These are phyloP conservation scores for Jamesozyma hellenica DNA, from an alignment of 805 yeast genomes.

Conservation along the genomic window DNA sequence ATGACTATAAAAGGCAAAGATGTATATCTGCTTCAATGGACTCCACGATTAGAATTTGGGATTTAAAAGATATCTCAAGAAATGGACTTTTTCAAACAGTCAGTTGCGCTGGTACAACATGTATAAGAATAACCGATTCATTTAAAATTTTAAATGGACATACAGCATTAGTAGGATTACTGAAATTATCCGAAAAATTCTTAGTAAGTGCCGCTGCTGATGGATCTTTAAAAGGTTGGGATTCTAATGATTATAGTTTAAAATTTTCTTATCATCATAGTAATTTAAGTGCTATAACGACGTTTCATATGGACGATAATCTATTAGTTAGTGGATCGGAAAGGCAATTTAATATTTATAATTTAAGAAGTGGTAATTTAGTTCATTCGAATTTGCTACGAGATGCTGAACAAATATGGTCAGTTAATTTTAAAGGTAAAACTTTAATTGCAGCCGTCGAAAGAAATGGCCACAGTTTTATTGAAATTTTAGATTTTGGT, in stretches of 20 bases:
- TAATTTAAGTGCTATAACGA: slow-evolving; percentile 86
- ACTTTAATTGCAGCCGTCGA: slow-evolving; percentile 90
- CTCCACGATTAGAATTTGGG: slow-evolving; percentile 82
- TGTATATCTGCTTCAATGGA: slow-evolving; percentile 92
- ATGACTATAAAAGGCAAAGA: slow-evolving; percentile 63
- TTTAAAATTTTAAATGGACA: slow-evolving; percentile 74
- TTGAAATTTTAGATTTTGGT: slow-evolving; percentile 73
- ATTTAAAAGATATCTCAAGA: slow-evolving; percentile 62
- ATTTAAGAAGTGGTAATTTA: slow-evolving; percentile 64
- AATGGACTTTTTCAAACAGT: slow-evolving; percentile 23
- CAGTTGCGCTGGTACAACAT: slow-evolving; percentile 16
- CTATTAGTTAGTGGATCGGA: slow-evolving; percentile 84
- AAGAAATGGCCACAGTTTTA: slow-evolving; percentile 54
- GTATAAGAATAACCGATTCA: slow-evolving; percentile 24
- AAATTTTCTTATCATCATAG: slow-evolving; percentile 54
- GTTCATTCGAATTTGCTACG: slow-evolving; percentile 59
- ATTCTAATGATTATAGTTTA: slow-evolving; percentile 65
- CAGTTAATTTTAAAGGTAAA: slow-evolving; percentile 74
- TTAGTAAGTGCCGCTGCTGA: slow-evolving; percentile 95
- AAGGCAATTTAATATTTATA: slow-evolving; percentile 80
- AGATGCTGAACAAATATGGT: slow-evolving; percentile 89
- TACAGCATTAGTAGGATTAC: slow-evolving; percentile 77
- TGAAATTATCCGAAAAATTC: slow-evolving; percentile 64
- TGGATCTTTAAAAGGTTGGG: slow-evolving; percentile 85
- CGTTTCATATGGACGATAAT: slow-evolving; percentile 82